These are phyloP conservation scores for Galeopsis tetrahit DNA, from an alignment of 257 asterid genomes.

Conservation along the genomic window DNA sequence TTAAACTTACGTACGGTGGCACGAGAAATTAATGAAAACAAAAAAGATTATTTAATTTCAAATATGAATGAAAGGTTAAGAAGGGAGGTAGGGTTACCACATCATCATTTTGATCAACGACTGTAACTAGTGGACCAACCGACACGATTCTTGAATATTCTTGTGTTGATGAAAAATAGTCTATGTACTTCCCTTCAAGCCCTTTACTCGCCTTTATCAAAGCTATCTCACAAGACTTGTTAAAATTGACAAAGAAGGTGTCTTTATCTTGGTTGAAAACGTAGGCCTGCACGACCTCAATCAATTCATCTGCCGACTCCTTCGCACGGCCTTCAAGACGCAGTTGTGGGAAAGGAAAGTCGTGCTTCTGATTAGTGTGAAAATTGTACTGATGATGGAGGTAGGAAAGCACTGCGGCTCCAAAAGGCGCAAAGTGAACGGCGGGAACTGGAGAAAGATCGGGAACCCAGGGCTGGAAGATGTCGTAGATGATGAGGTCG, in stretches of 20 bases:
- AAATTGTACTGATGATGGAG: not conserved
- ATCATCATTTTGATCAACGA: not conserved
- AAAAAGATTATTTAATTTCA: no score
- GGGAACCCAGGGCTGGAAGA: slow-evolving; percentile 1
- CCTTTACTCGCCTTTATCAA: not conserved
- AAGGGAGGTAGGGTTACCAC: no score
- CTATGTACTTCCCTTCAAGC: not conserved
- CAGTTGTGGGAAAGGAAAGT: slow-evolving; percentile 33
- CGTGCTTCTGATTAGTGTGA: not conserved
- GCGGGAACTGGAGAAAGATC: not conserved
- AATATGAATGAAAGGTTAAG: no score
- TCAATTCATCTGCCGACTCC: not conserved
- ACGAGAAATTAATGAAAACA: no score
- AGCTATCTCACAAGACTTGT: not conserved
- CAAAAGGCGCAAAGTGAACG: not conserved
- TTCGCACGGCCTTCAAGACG: slow-evolving; percentile 2
- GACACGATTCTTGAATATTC: not conserved
- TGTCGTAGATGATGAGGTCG: slow-evolving; percentile 46
- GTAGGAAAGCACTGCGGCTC: not conserved
- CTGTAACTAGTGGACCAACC: not conserved
- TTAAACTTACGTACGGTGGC: no score
- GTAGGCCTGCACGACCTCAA: not conserved
- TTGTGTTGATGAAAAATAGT: not conserved
- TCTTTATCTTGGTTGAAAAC: slow-evolving; percentile 26
- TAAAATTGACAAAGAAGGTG: not conserved